A percentile compares a stretch with the other conserved stretches of the same genome.
Evolutionary conservation across 306 rosid genomes (phyloP).

Genomic region (Abrus pulchellus): DNA sequence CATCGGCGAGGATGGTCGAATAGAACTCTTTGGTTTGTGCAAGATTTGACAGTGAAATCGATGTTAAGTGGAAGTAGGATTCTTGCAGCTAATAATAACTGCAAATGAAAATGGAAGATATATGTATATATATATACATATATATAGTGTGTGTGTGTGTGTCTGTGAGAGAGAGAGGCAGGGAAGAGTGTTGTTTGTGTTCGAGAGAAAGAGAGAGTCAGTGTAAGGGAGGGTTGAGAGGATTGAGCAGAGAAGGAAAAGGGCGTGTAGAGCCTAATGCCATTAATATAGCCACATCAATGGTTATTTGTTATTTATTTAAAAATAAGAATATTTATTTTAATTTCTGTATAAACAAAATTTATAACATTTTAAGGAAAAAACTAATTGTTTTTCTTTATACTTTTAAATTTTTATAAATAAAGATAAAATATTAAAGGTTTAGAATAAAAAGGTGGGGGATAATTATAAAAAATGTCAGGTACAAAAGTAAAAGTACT

Average conservation of each 20-base stretch:
- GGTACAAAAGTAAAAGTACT: too few species aligned
- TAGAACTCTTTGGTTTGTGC: background rate
- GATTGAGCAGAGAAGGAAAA: slow-evolving; percentile 31
- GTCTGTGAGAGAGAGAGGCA: background rate
- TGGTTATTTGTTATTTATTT: too few species aligned
- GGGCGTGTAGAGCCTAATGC: slow-evolving; percentile 28
- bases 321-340: too few species aligned
- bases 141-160: too few species aligned
- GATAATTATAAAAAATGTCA: too few species aligned
- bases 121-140: background rate
- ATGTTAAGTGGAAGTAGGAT: slow-evolving; percentile 20
- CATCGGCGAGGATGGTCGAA: slow-evolving; percentile 50
- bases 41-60: slow-evolving; percentile 36
- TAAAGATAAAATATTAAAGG: too few species aligned
- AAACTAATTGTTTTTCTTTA: too few species aligned
- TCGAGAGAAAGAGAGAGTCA: background rate
- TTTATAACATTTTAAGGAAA: too few species aligned
- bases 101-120: background rate
- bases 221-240: slow-evolving; percentile 15
- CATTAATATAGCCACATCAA: too few species aligned
- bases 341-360: too few species aligned
- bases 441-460: too few species aligned
- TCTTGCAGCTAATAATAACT: background rate
- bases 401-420: too few species aligned
- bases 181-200: slow-evolving; percentile 17